phyloP scores from a whole-genome alignment of 768 basidiomycete species.

The Tulasnella sp. region DNA sequence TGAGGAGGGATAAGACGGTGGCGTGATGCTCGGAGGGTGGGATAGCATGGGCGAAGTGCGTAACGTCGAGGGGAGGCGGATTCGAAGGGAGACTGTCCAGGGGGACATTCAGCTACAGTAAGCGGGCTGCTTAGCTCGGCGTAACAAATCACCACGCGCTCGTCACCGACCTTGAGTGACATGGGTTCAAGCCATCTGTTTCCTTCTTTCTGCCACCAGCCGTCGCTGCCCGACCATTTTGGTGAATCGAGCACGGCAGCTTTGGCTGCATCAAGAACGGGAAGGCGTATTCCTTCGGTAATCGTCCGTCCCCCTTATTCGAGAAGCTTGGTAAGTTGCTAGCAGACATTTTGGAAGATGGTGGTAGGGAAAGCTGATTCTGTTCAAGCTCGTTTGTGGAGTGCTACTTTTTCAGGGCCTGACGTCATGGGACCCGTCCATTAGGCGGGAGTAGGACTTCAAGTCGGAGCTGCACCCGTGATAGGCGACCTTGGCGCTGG shows the following conservation, averaged over 20 bases:
- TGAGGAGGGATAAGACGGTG: slow-evolving; percentile 17
- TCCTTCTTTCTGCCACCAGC: slow-evolving; percentile 28
- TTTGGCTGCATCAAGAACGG: slow-evolving; percentile 30
- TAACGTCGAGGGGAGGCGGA: slow-evolving; percentile 10
- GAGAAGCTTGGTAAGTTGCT: not conserved
- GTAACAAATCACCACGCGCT: not conserved
- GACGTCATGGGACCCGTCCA: not conserved
- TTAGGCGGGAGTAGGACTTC: not conserved
- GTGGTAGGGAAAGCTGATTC: not conserved
- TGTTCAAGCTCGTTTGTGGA: not conserved
- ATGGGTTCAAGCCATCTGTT: slow-evolving; percentile 25
- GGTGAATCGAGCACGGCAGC: slow-evolving; percentile 26
- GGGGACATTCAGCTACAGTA: not conserved
- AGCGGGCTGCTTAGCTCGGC: not conserved
- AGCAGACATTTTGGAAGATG: not conserved
- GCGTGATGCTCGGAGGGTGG: slow-evolving; percentile 2
- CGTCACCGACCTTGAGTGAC: slow-evolving; percentile 10
- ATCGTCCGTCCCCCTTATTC: not conserved
- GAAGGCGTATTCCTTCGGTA: slow-evolving; percentile 11
- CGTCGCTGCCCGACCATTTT: not conserved
- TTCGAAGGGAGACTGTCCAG: slow-evolving; percentile 14
- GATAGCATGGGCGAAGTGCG: slow-evolving; percentile 15
- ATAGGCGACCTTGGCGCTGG: too few species aligned
- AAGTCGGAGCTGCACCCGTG: too few species aligned
- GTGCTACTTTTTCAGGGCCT: not conserved